Evolutionary conservation across 1,284 basidiomycete genomes (phyloP).

Genomic region (Ganoderma lucidum): DNA sequence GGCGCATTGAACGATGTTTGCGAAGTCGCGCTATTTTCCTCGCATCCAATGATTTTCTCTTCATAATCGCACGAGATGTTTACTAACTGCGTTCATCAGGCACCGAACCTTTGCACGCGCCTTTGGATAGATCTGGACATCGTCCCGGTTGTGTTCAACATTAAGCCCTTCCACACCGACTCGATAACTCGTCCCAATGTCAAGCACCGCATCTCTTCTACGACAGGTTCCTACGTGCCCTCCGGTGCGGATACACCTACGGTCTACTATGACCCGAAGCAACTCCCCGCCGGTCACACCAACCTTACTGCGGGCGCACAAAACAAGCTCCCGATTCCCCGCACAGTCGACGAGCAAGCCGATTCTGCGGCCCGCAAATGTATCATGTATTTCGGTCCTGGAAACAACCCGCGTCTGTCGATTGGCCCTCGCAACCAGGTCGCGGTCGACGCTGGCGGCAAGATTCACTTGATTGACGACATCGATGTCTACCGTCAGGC

Average conservation of each 20-base stretch:
- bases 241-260: constrained; percentile 80
- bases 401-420: constrained; percentile 79
- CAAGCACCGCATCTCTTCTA: constrained; percentile 81
- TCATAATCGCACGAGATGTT: constrained; percentile 6
- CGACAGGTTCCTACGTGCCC: constrained; percentile 75
- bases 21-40: constrained; percentile 6
- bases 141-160: constrained; percentile 84
- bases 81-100: constrained; percentile 44
- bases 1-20: constrained; percentile 4
- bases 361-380: constrained; percentile 85
- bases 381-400: constrained; percentile 82
- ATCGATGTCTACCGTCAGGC: constrained; percentile 74
- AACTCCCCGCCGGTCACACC: constrained; percentile 46
- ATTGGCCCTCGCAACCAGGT: constrained; percentile 85
- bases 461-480: constrained; percentile 82
- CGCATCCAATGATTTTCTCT: neutral
- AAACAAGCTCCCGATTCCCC: constrained; percentile 71
- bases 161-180: constrained; percentile 82
- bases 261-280: constrained; percentile 62
- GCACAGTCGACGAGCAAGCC: constrained; percentile 83
- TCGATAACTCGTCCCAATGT: constrained; percentile 76
- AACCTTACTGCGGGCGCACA: constrained; percentile 52
- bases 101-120: constrained; percentile 78
- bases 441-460: constrained; percentile 79
- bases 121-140: constrained; percentile 81